Conservation (phyloP, 306 rosid species). For the Carpinus viminea region DNA sequence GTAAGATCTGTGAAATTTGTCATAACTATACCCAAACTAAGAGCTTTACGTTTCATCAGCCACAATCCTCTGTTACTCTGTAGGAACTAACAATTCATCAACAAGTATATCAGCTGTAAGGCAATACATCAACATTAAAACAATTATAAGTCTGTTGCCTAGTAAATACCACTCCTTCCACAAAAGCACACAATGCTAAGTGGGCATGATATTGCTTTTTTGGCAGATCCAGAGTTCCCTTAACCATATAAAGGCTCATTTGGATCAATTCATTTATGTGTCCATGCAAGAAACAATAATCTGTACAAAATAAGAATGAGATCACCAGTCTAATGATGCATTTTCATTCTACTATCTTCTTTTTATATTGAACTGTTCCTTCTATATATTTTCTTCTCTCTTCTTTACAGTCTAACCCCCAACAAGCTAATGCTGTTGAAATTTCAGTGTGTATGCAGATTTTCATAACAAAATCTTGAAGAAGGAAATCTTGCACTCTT, state of each 20-base stretch:
- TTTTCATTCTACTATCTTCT: conserved; percentile 35
- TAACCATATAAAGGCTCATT: conserved; percentile 30
- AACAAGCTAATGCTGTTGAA: conserved; percentile 46
- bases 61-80: background rate
- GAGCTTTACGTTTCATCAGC: background rate
- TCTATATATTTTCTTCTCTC: conserved; percentile 43
- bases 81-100: background rate
- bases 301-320: conserved; percentile 59
- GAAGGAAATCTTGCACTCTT: conserved; percentile 29
- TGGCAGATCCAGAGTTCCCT: conserved; percentile 21
- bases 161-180: conserved; percentile 28
- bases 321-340: conserved; percentile 35
- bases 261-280: conserved; percentile 40
- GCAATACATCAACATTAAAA: background rate
- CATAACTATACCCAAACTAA: background rate
- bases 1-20: too few species aligned
- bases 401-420: conserved; percentile 56
- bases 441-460: conserved; percentile 32
- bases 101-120: background rate
- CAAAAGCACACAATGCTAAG: conserved; percentile 17
- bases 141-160: conserved; percentile 26
- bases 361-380: conserved; percentile 42
- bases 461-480: conserved; percentile 31
- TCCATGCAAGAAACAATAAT: conserved; percentile 54
- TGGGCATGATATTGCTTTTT: conserved; percentile 28